phyloP scores from a whole-genome alignment of 495 filamentous ascomycete species.

The Penicillium pancosmium region DNA sequence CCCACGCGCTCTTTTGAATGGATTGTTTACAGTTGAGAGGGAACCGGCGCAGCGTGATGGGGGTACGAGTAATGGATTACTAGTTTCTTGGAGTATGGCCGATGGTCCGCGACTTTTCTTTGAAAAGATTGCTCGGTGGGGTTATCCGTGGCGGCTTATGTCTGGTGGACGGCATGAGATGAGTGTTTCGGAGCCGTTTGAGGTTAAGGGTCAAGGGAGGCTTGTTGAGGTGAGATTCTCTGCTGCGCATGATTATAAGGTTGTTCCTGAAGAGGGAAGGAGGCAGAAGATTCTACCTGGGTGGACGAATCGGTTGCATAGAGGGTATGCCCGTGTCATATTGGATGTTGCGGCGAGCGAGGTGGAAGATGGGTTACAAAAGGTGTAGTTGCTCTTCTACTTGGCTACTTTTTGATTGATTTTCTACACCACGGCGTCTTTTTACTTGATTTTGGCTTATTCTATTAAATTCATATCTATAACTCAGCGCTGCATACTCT shows the following conservation, averaged over 20 bases:
- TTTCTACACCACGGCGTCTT: too few species aligned
- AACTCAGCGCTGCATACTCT: too few species aligned
- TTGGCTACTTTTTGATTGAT: too few species aligned
- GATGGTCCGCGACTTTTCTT: conserved; percentile 30
- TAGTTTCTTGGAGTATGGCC: conserved; percentile 30
- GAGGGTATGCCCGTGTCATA: conserved; percentile 32
- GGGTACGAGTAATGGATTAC: conserved; percentile 24
- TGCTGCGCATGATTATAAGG: conserved; percentile 37
- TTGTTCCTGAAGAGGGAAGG: conserved; percentile 23
- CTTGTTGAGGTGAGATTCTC: conserved; percentile 38
- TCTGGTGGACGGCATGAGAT: conserved; percentile 38
- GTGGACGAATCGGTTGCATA: conserved; percentile 34
- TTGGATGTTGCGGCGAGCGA: conserved; percentile 29
- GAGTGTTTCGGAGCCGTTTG: conserved; percentile 35
- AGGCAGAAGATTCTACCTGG: conserved; percentile 33
- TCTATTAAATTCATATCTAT: too few species aligned
- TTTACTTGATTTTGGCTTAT: too few species aligned
- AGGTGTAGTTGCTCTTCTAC: background rate
- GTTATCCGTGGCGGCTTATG: conserved; percentile 42
- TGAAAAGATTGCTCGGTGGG: conserved; percentile 33
- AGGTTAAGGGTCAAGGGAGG: conserved; percentile 6
- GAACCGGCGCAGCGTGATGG: conserved; percentile 12
- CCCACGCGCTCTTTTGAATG: conserved; percentile 26
- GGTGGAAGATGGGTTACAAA: conserved; percentile 5
- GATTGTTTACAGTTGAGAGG: conserved; percentile 22